Base-by-base conservation (phyloP, 352 stramenopile species). In the Globisporangium cystogenes region DNA sequence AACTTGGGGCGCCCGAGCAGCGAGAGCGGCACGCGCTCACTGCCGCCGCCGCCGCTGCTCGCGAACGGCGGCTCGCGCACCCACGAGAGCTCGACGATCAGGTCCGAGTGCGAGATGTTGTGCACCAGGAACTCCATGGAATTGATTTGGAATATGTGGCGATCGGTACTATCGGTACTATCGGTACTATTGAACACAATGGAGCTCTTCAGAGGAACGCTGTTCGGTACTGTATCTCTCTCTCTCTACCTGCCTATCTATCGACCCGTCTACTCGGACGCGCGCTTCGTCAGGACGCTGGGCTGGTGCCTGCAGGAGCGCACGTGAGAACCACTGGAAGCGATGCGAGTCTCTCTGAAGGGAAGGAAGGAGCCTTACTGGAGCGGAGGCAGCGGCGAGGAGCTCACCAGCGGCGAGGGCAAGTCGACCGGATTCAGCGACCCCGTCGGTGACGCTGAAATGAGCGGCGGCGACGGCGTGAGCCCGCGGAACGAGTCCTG, bases 51-150 rank as follows among this genome's bases (percentile, higher is more conserved):
- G 62, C 39, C 5, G n/a, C n/a, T n/a, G n/a, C n/a, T 53, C n/a
- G 41, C 33, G 40, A 44, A 75, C 59, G 26, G n/a, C n/a, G n/a
- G n/a, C n/a, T 74, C 67, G n/a, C 69, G 71, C 36, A 88, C 54
- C 75, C 83, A 89, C 57, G 79, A 87, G 58, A 94, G 81, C 74
- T 94, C 81, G 21, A 99, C 72, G 20, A 99, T 80, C 18, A 99
- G 64, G 70, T 99, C 96, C 48, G 93, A 97, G 67, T 99, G 95
- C 48, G 90, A 97, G 57, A 98, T 94, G 72, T 98, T 99, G 78
- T 98, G 93, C 57, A 99, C 88, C 23, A 99, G 74, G 51, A 99
- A 90, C 66, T 98, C 95, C 64, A 98, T 44, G 10, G 39, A 5
- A n/a, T n/a, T n/a, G n/a, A n/a, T n/a, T n/a, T n/a, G n/a, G n/a